Conservation (phyloP, 2,329 filamentous ascomycete species). For the Penicillium sp. region DNA sequence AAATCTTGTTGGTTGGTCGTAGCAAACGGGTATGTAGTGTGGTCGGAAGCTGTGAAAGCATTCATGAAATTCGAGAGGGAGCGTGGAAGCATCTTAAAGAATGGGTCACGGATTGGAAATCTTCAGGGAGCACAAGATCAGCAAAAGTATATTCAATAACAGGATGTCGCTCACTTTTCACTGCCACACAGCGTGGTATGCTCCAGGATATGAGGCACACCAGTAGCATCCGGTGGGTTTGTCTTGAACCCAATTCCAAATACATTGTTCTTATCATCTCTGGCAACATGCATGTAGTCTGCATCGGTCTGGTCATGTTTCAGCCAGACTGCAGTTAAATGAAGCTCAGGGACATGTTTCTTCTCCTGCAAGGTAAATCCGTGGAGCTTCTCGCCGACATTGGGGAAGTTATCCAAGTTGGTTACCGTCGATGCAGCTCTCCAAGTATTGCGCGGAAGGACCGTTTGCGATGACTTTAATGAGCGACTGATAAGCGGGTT, state of each 20-base stretch:
- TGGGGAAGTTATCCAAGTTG: constrained; percentile 71
- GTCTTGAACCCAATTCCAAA: constrained; percentile 99
- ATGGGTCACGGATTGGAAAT: constrained; percentile 96
- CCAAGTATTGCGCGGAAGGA: constrained; percentile 15
- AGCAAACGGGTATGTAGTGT: constrained; percentile 96
- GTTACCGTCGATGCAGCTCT: constrained; percentile 60
- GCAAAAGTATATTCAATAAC: not conserved
- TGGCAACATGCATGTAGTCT: constrained; percentile 90
- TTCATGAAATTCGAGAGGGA: constrained; percentile 99
- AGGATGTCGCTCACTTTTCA: constrained; percentile 62
- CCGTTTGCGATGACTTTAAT: constrained; percentile 13
- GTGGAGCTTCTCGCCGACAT: constrained; percentile 79
- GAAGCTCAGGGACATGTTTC: constrained; percentile 90
- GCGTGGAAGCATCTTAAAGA: constrained; percentile 99
- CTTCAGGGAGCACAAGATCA: constrained; percentile 43
- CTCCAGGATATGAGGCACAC: constrained; percentile 94
- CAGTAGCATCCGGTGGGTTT: constrained; percentile 93
- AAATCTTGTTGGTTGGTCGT: constrained; percentile 96
- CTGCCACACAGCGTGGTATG: constrained; percentile 96
- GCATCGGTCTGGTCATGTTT: constrained; percentile 94
- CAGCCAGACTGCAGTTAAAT: constrained; percentile 85
- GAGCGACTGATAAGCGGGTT: constrained; percentile 17
- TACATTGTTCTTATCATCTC: constrained; percentile 98
- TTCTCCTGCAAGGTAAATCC: constrained; percentile 87
- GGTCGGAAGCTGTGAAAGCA: constrained; percentile 91